A percentile compares a stretch with the other conserved stretches of the same genome.
Evolutionary conservation across 2,329 filamentous ascomycete species (phyloP).

Genomic region (Xylariaceae sp.): DNA sequence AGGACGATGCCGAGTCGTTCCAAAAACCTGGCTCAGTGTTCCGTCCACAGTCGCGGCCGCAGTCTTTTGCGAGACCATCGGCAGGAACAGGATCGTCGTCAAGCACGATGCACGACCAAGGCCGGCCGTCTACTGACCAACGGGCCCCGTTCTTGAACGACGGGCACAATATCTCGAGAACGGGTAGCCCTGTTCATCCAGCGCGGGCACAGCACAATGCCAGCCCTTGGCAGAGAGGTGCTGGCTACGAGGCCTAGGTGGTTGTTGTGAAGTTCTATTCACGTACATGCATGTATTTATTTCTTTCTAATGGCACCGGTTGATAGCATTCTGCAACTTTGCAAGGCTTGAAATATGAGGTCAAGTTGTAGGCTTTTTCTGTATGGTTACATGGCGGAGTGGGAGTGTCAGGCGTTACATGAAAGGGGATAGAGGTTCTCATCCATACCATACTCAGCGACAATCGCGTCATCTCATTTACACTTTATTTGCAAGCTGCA

Average conservation of each 20-base stretch:
- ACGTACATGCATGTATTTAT: too few relatives aligned
- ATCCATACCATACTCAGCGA: too few relatives aligned
- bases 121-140: slow-evolving; percentile 43
- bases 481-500: too few relatives aligned
- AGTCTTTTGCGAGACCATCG: slow-evolving; percentile 10
- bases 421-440: too few relatives aligned
- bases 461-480: too few relatives aligned
- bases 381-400: too few relatives aligned
- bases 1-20: slow-evolving; percentile 68
- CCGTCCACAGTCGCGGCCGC: slow-evolving; percentile 36
- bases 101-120: slow-evolving; percentile 28
- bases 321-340: too few relatives aligned
- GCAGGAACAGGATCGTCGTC: slow-evolving; percentile 17
- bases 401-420: too few relatives aligned
- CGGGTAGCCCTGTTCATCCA: slow-evolving; percentile 30
- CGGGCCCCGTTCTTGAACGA: slow-evolving; percentile 33
- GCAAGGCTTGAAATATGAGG: too few relatives aligned
- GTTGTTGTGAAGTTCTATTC: too few relatives aligned
- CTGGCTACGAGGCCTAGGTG: slow-evolving; percentile 53
- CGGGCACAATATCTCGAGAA: slow-evolving; percentile 18
- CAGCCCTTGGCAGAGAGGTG: slow-evolving; percentile 50
- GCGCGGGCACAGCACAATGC: slow-evolving; percentile 35
- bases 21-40: slow-evolving; percentile 52
- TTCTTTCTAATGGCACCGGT: too few relatives aligned
- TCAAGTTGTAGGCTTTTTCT: too few relatives aligned